Evolutionary conservation across 2,329 filamentous ascomycete genomes (phyloP).

Genomic region (Acarospora socialis): DNA sequence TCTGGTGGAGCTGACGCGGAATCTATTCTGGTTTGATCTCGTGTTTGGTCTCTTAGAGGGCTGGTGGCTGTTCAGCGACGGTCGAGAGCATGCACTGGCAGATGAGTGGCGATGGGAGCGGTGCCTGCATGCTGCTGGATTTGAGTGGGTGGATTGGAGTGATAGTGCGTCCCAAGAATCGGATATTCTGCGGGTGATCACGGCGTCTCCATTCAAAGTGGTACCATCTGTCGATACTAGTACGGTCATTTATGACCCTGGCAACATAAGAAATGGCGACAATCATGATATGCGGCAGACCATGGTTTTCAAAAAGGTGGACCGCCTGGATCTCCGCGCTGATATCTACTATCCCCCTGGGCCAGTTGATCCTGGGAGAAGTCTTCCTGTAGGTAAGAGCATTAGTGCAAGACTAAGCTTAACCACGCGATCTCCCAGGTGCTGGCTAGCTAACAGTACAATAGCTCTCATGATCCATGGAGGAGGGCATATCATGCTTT

Average conservation of each 20-base stretch:
- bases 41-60: constrained; percentile 26
- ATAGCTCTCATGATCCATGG: constrained; percentile 14
- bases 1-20: constrained; percentile 20
- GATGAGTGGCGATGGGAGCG: constrained; percentile 2
- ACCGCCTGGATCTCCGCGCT: constrained; percentile 1
- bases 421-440: neutral
- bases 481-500: constrained; percentile 18
- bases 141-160: constrained; percentile 8
- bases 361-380: constrained; percentile 3
- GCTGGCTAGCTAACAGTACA: neutral
- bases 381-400: constrained; percentile 8
- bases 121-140: constrained; percentile 4
- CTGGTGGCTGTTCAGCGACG: constrained; percentile 28
- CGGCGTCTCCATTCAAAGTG: constrained; percentile 6
- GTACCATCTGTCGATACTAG: neutral
- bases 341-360: constrained; percentile 8
- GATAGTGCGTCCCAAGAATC: constrained; percentile 6
- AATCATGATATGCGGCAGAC: constrained; percentile 3
- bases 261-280: no score
- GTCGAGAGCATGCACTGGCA: constrained; percentile 6
- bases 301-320: constrained; percentile 6
- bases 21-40: constrained; percentile 21
- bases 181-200: constrained; percentile 6
- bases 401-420: no score
- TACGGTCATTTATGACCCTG: no score